Percentiles rank a stretch among this genome's conserved stretches.
phyloP scores from a whole-genome alignment of 1,284 basidiomycete genomes.

The Kwoniella shivajii region DNA sequence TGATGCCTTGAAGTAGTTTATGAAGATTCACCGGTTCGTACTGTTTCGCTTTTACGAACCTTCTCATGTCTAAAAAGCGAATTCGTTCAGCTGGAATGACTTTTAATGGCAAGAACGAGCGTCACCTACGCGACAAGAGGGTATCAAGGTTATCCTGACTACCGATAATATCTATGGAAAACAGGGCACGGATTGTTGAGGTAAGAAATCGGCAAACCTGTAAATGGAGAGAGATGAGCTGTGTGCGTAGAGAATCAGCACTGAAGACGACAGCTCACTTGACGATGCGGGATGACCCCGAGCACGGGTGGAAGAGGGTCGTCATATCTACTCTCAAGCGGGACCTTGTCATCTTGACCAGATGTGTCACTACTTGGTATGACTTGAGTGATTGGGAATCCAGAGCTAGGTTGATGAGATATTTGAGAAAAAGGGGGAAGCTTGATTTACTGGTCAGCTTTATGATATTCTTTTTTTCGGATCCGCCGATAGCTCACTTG shows the following conservation, averaged over 20 bases:
- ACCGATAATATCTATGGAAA: conserved; percentile 80
- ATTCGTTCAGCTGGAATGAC: neutral
- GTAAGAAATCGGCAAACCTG: conserved; percentile 73
- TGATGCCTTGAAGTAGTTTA: conserved; percentile 73
- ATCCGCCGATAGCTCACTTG: neutral
- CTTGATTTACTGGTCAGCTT: neutral
- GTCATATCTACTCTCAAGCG: neutral
- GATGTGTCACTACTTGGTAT: conserved; percentile 2
- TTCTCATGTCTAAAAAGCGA: conserved; percentile 65
- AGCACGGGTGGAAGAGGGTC: neutral
- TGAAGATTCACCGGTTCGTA: conserved; percentile 85
- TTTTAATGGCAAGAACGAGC: neutral
- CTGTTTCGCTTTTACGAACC: conserved; percentile 71
- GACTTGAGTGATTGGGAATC: neutral
- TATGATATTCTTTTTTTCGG: too few species aligned
- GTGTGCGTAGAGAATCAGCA: neutral
- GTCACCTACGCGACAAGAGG: conserved; percentile 63
- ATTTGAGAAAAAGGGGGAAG: too few species aligned
- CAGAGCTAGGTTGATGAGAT: too few species aligned
- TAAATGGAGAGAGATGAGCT: neutral
- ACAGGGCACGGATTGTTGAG: conserved; percentile 66
- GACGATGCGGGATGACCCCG: conserved; percentile 47
- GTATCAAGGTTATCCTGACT: conserved; percentile 67
- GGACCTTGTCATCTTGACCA: neutral
- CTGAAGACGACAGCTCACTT: conserved; percentile 47